Conservation (phyloP, 1,139 yeast genomes). For the Yamadazyma dendronema region DNA sequence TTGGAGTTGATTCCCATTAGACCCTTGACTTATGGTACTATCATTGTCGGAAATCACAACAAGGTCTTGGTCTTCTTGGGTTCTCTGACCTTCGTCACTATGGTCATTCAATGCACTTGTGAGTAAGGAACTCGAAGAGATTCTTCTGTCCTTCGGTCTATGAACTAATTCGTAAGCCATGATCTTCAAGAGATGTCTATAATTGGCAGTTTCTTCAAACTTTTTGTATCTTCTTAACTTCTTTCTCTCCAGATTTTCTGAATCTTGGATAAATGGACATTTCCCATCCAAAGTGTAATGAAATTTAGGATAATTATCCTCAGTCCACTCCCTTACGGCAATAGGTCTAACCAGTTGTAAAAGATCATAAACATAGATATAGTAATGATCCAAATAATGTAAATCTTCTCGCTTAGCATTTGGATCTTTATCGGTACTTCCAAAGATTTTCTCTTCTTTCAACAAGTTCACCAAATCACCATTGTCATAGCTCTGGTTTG, state of each 20-base stretch:
- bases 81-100: neutral
- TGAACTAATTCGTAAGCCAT: slow-evolving; percentile 36
- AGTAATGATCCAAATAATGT: slow-evolving; percentile 67
- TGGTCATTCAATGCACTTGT: slow-evolving; percentile 8
- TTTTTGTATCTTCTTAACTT: slow-evolving; percentile 37
- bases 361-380: slow-evolving; percentile 77
- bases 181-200: slow-evolving; percentile 35
- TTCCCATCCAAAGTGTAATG: slow-evolving; percentile 58
- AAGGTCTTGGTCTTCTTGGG: neutral
- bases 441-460: slow-evolving; percentile 80
- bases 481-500: slow-evolving; percentile 13
- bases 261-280: slow-evolving; percentile 67
- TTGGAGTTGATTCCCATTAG: slow-evolving; percentile 9
- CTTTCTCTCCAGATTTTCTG: slow-evolving; percentile 40
- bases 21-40: slow-evolving; percentile 17
- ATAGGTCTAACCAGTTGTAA: slow-evolving; percentile 79
- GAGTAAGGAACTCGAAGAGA: slow-evolving; percentile 11
- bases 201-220: slow-evolving; percentile 40
- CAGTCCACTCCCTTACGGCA: slow-evolving; percentile 77
- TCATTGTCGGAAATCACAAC: slow-evolving; percentile 11
- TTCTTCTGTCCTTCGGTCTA: slow-evolving; percentile 24
- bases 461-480: slow-evolving; percentile 62
- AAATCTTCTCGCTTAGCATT: slow-evolving; percentile 81
- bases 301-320: slow-evolving; percentile 42
- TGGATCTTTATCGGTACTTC: slow-evolving; percentile 89